phyloP scores from a whole-genome alignment of 129 eudicot genomes.

The Lactuca saligna region DNA sequence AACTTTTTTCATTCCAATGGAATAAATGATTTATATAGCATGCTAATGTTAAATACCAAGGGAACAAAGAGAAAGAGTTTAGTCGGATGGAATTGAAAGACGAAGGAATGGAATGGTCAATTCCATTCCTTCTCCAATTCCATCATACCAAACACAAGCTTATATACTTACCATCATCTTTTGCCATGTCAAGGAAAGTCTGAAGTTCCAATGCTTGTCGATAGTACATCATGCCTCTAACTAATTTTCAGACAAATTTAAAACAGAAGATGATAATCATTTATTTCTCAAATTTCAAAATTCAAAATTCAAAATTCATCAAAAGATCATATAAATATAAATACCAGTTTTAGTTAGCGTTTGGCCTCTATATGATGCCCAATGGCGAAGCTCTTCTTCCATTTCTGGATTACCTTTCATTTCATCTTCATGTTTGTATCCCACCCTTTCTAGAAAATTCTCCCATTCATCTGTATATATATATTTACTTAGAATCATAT shows the following conservation, averaged over 20 bases:
- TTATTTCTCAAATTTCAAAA: neutral
- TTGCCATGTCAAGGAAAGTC: conserved; percentile 94
- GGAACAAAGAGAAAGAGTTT: no score
- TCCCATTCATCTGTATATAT: conserved; percentile 71
- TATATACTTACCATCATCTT: conserved; percentile 55
- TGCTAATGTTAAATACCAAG: no score
- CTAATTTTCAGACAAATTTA: conserved; percentile 34
- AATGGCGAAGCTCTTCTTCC: conserved; percentile 72
- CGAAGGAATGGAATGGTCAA: no score
- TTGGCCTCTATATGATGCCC: conserved; percentile 98
- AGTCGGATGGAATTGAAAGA: no score
- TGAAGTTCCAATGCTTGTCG: conserved; percentile 95
- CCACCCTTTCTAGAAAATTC: conserved; percentile 65
- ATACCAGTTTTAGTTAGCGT: conserved; percentile 85
- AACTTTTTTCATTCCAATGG: no score
- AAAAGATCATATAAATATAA: neutral
- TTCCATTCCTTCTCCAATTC: no score
- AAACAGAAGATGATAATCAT: conserved; percentile 20
- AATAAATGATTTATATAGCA: no score
- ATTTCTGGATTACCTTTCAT: conserved; percentile 45
- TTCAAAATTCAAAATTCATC: neutral
- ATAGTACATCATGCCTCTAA: conserved; percentile 93
- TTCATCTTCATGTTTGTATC: conserved; percentile 57
- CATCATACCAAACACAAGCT: neutral
- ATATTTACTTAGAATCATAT: neutral